Evolutionary conservation across 768 basidiomycete genomes (phyloP).

Genomic region (Tulasnella sp.): DNA sequence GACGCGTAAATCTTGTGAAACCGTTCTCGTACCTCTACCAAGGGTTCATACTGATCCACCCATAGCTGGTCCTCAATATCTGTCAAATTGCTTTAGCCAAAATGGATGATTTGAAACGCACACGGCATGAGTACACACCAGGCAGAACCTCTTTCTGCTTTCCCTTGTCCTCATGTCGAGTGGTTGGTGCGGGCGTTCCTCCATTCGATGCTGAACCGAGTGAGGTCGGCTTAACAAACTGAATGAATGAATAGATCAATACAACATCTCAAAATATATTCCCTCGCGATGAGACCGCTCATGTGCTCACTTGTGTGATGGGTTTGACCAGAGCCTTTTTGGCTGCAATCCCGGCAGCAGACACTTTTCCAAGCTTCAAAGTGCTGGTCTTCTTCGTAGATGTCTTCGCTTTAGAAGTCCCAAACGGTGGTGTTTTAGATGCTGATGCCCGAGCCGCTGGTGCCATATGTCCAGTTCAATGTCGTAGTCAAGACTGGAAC

Average conservation of each 20-base stretch:
- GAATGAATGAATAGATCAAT: too few species aligned
- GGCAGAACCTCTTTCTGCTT: background rate
- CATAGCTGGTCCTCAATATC: slow-evolving; percentile 6
- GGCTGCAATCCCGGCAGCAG: background rate
- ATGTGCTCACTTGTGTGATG: background rate
- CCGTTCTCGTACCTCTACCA: background rate
- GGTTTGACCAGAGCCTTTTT: background rate
- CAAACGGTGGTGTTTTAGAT: background rate
- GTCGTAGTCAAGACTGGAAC: too few species aligned
- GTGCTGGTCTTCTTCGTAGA: slow-evolving; percentile 11
- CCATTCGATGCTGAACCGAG: too few species aligned
- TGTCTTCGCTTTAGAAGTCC: background rate
- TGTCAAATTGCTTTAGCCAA: background rate
- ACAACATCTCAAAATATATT: too few species aligned
- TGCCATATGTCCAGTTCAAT: too few species aligned
- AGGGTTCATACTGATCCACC: slow-evolving; percentile 6
- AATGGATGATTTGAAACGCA: background rate
- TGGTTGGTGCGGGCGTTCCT: too few species aligned
- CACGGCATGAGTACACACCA: background rate
- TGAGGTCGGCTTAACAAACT: too few species aligned
- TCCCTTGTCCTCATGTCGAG: background rate
- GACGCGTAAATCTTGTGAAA: too few species aligned
- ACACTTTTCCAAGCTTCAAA: background rate
- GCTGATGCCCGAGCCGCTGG: too few species aligned
- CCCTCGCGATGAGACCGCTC: too few species aligned